These are phyloP conservation scores for Alternaria brassicicola DNA, from an alignment of 2,329 filamentous ascomycete species.

Conservation along the genomic window DNA sequence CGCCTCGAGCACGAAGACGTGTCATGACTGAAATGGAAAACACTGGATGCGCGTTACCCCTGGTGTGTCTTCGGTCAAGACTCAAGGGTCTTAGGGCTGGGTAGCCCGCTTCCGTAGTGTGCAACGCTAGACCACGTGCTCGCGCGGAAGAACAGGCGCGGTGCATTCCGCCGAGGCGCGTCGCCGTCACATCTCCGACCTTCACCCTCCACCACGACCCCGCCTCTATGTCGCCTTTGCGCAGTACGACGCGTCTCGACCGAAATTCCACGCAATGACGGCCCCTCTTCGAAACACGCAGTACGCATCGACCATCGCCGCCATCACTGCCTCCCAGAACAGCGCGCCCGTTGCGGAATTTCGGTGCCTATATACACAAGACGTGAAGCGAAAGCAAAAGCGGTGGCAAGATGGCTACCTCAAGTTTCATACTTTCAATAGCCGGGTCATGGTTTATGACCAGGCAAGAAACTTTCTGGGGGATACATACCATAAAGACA, in stretches of 20 bases:
- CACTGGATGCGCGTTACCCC: neutral
- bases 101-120: neutral
- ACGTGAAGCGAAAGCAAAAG: constrained; percentile 85
- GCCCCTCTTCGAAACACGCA: constrained; percentile 30
- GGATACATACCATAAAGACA: constrained; percentile 79
- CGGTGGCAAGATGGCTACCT: constrained; percentile 92
- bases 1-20: constrained; percentile 7
- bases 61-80: constrained; percentile 8
- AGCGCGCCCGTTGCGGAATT: constrained; percentile 81
- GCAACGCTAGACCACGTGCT: constrained; percentile 18
- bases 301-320: constrained; percentile 24
- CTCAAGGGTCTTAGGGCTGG: neutral
- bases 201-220: constrained; percentile 6
- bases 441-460: constrained; percentile 88
- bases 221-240: constrained; percentile 10
- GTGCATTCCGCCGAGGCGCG: constrained; percentile 10
- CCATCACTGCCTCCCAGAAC: constrained; percentile 61
- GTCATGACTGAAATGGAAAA: constrained; percentile 13
- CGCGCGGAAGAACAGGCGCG: constrained; percentile 9
- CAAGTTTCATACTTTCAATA: constrained; percentile 90
- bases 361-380: constrained; percentile 84
- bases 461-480: constrained; percentile 79
- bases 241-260: constrained; percentile 14
- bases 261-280: constrained; percentile 30
- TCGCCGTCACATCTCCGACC: constrained; percentile 9